Evolutionary conservation across 2,329 filamentous ascomycete genomes (phyloP).

Genomic region (Bimuria novae-zelandiae): DNA sequence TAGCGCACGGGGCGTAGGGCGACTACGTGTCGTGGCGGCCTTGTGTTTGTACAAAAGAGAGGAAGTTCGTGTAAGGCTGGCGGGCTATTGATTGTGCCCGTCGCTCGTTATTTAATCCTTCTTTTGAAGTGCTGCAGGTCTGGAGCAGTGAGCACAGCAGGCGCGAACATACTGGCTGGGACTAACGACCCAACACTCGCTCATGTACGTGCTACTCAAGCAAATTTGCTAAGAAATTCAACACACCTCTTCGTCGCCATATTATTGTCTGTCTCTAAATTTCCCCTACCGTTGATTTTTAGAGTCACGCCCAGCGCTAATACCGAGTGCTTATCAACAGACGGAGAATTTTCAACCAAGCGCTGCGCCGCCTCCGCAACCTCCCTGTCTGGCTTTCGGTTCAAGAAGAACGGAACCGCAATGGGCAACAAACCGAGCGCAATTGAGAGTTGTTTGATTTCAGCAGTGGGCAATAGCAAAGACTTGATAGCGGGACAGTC

Average conservation of each 20-base stretch:
- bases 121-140: too few species aligned
- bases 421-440: constrained; percentile 41
- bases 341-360: not conserved
- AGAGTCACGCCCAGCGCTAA: not conserved
- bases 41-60: not conserved
- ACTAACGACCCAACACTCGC: too few species aligned
- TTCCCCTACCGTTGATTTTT: too few species aligned
- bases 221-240: too few species aligned
- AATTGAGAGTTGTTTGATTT: constrained; percentile 33
- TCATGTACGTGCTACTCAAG: too few species aligned
- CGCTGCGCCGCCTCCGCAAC: not conserved
- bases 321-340: not conserved
- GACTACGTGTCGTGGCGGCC: not conserved
- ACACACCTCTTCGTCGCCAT: too few species aligned
- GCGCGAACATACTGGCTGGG: too few species aligned
- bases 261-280: too few species aligned
- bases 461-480: constrained; percentile 32
- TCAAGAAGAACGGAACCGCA: not conserved
- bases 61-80: not conserved
- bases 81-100: not conserved
- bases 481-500: constrained; percentile 28
- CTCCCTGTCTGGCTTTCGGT: not conserved
- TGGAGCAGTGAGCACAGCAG: not conserved
- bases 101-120: not conserved
- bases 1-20: not conserved